Base-by-base conservation (phyloP, 106 monocot species). In the Allium fistulosum region DNA sequence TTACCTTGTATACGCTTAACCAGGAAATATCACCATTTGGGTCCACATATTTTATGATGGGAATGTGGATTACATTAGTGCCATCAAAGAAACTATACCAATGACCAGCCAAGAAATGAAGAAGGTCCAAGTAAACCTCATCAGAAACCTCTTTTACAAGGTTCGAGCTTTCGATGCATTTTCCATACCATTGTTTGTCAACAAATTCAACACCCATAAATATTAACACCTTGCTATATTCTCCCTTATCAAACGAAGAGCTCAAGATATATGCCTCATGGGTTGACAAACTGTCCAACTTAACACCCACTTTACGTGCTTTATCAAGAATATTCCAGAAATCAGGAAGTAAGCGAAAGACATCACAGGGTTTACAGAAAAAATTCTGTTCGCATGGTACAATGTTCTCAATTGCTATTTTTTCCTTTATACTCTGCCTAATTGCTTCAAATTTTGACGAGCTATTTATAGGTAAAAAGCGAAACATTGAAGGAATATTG, bases 351-450 rank as follows among this genome's bases (percentile, higher is more conserved):
- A 83, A 62, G 14, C 83, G 55, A 4, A 72, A 17, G 18, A 68
- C 79, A 12, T 73, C 63, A 59, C 27, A 27, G 11, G 79, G 79
- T 48, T 73, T 83, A 45, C 71, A 73, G 72, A 79, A 83, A 48
- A 80, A 65, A 53, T 58, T 75, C 14, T 77, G 76, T 51, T 81
- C 72, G 17, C 75, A 85, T 13, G 81, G 85, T 11, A 85, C 61
- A 6, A 85, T 76, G 57, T 75, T 27, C 61, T 81, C 75, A 4
- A 11, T 69, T 8, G n/a, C 12, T 4, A 85, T 50, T 55, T 62
- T 75, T 17, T 69, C 63, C 68, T 73, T 78, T 16, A 85, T 85
- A 7, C 62, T 22, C 10, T 18, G 10, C 69, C 81, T 77, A 14
- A 81, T 65, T 7, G 63, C 16, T 28, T 85, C 69, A 6, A 85